Base-by-base conservation (phyloP, 225 moss, liverwort and hornwort species). In the Physcomitrium patens region DNA sequence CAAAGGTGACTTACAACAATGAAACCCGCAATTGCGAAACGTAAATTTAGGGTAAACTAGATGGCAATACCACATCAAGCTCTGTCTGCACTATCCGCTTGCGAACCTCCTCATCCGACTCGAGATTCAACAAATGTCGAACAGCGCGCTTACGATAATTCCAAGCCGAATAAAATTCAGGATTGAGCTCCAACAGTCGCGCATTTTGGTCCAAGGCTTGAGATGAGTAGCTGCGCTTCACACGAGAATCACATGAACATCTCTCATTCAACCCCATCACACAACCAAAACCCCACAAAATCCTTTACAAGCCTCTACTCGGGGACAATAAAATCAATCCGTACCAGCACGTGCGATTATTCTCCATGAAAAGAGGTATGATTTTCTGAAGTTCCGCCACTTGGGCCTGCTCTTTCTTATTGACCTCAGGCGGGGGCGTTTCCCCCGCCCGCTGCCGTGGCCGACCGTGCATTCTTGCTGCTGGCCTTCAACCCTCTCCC, bases 131-230 rank as follows among this genome's bases (percentile, higher is more conserved):
- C 12, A 85, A 72, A 68, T 93, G 83, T 20, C 59, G 82, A 64
- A 97, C 87, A 46, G 91, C 92, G 22, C 87, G 87, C 80, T 97
- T 94, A 56, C 93, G 88, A 50, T 89, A 93, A 48, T 97, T 97
- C 97, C 97, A 97, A 63, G 86, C 97, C 41, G 94, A 94, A 70
- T 93, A 87, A 12, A 97, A 81, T 56, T 94, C 97, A 63, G 97
- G 97, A 59, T 93, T 94, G 60, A 97, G 77, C 78, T 97, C 94
- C 73, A 97, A 65, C 72, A 93, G 68, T 70, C 85, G 88, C 41
- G 92, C 89, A 86, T 79, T 94, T 76, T 84, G 79, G 76, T 77
- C 84, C 80, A 94, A 77, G 43, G 90, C 86, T 70, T 91, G 91
- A 76, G 79, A 72, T 57, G 94, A 91, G 86, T 93, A 97, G 69